Evolutionary conservation across 495 filamentous ascomycete species (phyloP).

Genomic region (Aspergillus incahuasiensis): DNA sequence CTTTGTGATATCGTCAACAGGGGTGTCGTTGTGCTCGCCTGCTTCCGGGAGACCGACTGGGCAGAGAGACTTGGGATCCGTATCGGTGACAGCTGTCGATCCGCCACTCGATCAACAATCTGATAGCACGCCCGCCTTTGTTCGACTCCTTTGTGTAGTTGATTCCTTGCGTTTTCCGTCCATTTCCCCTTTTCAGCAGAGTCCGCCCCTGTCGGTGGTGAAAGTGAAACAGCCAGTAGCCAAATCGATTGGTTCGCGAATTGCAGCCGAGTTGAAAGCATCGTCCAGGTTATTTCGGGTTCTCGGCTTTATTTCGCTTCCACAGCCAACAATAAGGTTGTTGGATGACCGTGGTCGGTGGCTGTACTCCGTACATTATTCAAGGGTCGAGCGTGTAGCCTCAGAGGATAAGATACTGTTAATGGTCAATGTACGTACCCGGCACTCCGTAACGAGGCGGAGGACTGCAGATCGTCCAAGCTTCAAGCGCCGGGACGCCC

Average conservation of each 20-base stretch:
- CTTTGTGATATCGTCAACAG: background rate
- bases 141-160: background rate
- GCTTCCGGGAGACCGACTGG: background rate
- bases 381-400: too few species aligned
- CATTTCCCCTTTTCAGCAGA: background rate
- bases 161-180: background rate
- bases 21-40: background rate
- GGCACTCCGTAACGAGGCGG: background rate
- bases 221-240: background rate
- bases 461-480: background rate
- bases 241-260: background rate
- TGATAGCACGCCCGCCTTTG: background rate
- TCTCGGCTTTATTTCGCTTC: background rate
- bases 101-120: background rate
- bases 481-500: constrained; percentile 4
- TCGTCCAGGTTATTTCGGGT: background rate
- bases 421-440: background rate
- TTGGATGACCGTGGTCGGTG: background rate
- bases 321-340: background rate
- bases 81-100: constrained; percentile 2
- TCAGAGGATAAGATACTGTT: too few species aligned
- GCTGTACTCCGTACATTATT: too few species aligned
- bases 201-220: background rate
- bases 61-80: background rate
- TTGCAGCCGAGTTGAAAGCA: background rate